Base-by-base conservation (phyloP, 768 basidiomycete species). In the Tricholoma sp. region DNA sequence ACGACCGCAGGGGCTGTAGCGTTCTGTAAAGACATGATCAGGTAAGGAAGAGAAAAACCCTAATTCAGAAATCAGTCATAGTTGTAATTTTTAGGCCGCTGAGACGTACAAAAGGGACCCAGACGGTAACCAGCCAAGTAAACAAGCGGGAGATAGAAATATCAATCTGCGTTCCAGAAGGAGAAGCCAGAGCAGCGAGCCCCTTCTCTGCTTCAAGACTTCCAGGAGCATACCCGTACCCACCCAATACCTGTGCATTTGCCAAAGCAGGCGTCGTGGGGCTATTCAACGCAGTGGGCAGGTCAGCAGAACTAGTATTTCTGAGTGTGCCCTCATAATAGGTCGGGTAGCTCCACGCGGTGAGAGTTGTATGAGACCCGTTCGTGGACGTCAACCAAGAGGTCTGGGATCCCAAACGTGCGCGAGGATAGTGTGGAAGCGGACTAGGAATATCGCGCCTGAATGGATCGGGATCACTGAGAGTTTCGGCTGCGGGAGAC, bases 381-480 rank as follows among this genome's bases (percentile, higher is more conserved):
- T 81, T 76, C 6, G 79, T 78, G 3, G 86, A 86, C 0, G 85
- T 85, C 56, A 91, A 68, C 89, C 89, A 90, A 4, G 88, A 91
- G 16, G 75, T 82, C 66, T 88, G 85, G 6, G 88, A 88, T 8
- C 78, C 84, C 18, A 83, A 67, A 31, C 86, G 82, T 31, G 67
- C 67, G 39, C 79, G 81, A 34, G 76, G 76, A 43, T 73, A 64
- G 19, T 71, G 67, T 8, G 74, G 71, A 50, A 69, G 60, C 5
- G 72, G 69, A 32, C 70, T 67, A 7, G 82, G 80, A 19, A 72
- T 67, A 47, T 82, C 79, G 31, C 82, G 80, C 52, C 82, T 76
- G 76, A 89, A 88, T 8, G 85, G 86, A 60, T 89, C 87, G 6
- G 82, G 77, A 59, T 83, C 79, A 60, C 67, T 65, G 51, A 79